A percentile compares a stretch with the other conserved stretches of the same genome.
Conservation (phyloP, 345 rosid species). For the Gossypioides kirkii region DNA sequence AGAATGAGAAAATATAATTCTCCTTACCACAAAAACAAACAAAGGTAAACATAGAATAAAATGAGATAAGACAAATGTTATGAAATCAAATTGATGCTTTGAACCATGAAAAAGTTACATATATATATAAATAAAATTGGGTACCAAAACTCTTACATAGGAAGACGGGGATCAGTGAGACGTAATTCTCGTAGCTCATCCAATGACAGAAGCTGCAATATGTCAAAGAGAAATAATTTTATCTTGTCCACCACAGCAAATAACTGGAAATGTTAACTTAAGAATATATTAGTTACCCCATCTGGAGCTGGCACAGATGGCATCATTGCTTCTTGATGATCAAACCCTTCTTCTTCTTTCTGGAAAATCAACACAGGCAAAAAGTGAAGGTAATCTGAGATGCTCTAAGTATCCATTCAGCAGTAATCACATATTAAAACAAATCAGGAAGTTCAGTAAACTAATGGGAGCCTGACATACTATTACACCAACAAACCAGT, state of each 20-base stretch:
- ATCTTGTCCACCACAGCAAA: conserved; percentile 9
- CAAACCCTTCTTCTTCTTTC: conserved; percentile 73
- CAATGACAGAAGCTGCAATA: conserved; percentile 73
- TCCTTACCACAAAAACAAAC: neutral
- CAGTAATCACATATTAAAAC: neutral
- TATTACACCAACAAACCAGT: neutral
- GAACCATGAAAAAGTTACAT: neutral
- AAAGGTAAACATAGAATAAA: neutral
- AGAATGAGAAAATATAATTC: neutral
- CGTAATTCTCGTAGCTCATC: conserved; percentile 82
- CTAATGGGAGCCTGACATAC: neutral
- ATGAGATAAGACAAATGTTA: neutral
- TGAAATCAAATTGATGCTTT: neutral
- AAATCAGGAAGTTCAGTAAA: neutral
- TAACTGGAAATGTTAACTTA: conserved; percentile 10
- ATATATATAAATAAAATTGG: neutral
- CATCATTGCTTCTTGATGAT: conserved; percentile 65
- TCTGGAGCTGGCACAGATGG: conserved; percentile 81
- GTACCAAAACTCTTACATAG: conserved; percentile 45
- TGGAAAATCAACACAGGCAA: conserved; percentile 24
- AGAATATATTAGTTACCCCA: conserved; percentile 37
- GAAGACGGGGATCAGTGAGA: conserved; percentile 78
- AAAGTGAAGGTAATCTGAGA: conserved; percentile 10
- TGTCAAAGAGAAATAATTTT: conserved; percentile 17
- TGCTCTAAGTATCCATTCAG: neutral